phyloP scores from a whole-genome alignment of 441 rosid genomes.

The Mallotus japonicus region DNA sequence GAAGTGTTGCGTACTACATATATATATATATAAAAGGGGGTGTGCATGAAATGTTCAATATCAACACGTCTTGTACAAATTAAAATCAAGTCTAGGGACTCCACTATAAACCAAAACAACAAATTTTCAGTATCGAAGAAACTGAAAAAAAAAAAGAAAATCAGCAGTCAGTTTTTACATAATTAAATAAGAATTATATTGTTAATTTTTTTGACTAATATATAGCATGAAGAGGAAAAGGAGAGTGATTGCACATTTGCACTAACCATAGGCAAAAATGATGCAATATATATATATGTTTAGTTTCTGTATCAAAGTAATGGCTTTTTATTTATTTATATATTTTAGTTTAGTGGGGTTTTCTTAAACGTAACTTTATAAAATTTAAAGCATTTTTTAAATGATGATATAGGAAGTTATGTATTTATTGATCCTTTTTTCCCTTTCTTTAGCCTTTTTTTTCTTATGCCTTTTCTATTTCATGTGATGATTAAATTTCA shows the following conservation, averaged over 20 bases:
- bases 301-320: neutral
- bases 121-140: neutral
- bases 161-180: neutral
- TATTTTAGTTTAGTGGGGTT: conserved; percentile 7
- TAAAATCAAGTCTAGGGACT: conserved; percentile 43
- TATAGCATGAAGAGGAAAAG: neutral
- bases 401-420: neutral
- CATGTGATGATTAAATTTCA: neutral
- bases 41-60: neutral
- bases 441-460: neutral
- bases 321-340: neutral
- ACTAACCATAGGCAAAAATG: neutral
- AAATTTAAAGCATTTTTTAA: neutral
- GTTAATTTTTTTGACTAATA: neutral
- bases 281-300: no score
- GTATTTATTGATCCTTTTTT: neutral
- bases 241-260: neutral
- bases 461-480: neutral
- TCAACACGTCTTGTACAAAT: conserved; percentile 34
- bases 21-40: neutral
- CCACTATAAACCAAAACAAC: conserved; percentile 43
- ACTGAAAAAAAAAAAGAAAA: neutral
- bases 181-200: neutral
- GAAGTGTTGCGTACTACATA: neutral
- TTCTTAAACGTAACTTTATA: conserved; percentile 19